Evolutionary conservation across 2,329 filamentous ascomycete genomes (phyloP).

Genomic region (Fusarium torreyae): DNA sequence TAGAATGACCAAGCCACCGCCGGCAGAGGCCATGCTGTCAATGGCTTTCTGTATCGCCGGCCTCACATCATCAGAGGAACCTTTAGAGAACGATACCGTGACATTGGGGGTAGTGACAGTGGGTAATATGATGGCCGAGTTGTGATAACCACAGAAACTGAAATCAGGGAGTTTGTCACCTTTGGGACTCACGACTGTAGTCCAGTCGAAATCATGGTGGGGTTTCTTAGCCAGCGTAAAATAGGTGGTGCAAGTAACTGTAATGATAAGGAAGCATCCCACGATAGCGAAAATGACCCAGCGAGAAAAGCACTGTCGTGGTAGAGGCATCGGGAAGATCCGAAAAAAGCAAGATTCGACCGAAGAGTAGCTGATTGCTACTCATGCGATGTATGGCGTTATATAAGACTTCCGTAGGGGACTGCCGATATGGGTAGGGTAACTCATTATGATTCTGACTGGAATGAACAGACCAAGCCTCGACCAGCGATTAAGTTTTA

Average conservation of each 20-base stretch:
- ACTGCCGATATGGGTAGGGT: too few relatives aligned
- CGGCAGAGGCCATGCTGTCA: constrained; percentile 10
- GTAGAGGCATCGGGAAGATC: constrained; percentile 15
- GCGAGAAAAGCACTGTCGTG: constrained; percentile 25
- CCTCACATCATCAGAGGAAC: constrained; percentile 18
- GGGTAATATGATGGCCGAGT: constrained; percentile 35
- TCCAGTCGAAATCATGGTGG: constrained; percentile 35
- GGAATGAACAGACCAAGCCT: background rate
- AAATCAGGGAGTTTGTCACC: constrained; percentile 44
- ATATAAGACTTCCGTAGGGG: constrained; percentile 9
- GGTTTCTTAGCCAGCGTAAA: constrained; percentile 10
- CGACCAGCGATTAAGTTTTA: background rate
- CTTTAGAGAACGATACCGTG: background rate
- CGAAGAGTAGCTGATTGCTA: background rate
- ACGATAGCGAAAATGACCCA: constrained; percentile 7
- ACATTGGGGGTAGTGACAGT: background rate
- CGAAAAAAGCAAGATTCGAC: background rate
- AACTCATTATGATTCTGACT: background rate
- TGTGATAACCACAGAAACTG: constrained; percentile 42
- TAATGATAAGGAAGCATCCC: constrained; percentile 6
- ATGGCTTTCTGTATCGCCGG: constrained; percentile 35
- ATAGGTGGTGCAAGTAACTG: constrained; percentile 17
- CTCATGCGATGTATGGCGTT: background rate
- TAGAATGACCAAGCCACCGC: constrained; percentile 36
- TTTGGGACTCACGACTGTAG: constrained; percentile 8